A percentile compares a stretch with the other conserved stretches of the same genome.
phyloP scores from a whole-genome alignment of 352 stramenopile species.

The Peronospora farinosa region DNA sequence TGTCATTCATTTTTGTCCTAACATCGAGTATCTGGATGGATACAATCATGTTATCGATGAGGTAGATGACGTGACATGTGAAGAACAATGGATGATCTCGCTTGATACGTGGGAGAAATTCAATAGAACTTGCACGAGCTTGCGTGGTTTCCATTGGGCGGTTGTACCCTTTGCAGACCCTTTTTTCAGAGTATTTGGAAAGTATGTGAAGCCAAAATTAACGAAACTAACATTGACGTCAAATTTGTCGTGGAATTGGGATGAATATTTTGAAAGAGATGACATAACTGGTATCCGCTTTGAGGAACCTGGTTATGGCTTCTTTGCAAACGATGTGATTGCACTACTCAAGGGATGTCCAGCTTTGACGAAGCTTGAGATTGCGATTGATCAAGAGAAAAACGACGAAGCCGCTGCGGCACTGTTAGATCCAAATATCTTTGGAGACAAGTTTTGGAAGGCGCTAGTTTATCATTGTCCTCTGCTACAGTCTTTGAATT shows the following conservation, averaged over 20 bases:
- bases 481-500: slow-evolving; percentile 23
- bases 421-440: slow-evolving; percentile 28
- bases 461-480: slow-evolving; percentile 19
- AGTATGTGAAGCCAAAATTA: slow-evolving; percentile 34
- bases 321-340: slow-evolving; percentile 25
- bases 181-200: slow-evolving; percentile 40
- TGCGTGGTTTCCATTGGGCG: slow-evolving; percentile 36
- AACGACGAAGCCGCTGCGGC: slow-evolving; percentile 14
- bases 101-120: slow-evolving; percentile 32
- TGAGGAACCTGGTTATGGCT: slow-evolving; percentile 20
- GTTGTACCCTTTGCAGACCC: slow-evolving; percentile 35
- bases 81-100: slow-evolving; percentile 35
- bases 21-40: slow-evolving; percentile 32
- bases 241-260: slow-evolving; percentile 40
- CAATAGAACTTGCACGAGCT: slow-evolving; percentile 30
- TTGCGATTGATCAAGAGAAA: slow-evolving; percentile 35
- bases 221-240: slow-evolving; percentile 28
- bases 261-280: slow-evolving; percentile 26
- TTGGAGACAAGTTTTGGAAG: slow-evolving; percentile 38
- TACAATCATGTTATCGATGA: slow-evolving; percentile 29
- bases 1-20: slow-evolving; percentile 31
- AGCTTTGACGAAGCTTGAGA: slow-evolving; percentile 26
- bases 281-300: background rate
- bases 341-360: slow-evolving; percentile 32
- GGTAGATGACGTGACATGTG: slow-evolving; percentile 24